These are phyloP conservation scores for Eucalyptus leucophloia DNA, from an alignment of 345 rosid species.

Conservation along the genomic window DNA sequence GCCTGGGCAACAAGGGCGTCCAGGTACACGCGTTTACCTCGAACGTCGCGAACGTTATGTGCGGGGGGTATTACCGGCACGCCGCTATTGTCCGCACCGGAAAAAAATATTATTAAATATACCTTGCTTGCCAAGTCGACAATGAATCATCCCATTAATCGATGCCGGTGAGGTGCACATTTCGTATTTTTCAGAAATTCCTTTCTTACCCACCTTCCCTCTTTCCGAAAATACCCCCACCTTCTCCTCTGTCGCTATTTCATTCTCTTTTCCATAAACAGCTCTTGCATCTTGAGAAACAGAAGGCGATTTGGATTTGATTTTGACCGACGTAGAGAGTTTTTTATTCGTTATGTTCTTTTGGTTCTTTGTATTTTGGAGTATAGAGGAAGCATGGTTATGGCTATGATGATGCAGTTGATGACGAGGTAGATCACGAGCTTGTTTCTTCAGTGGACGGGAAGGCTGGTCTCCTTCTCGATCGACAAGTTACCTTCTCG, in stretches of 20 bases:
- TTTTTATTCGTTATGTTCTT: too few relatives aligned
- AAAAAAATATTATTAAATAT: too few relatives aligned
- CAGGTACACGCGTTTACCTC: slow-evolving; percentile 7
- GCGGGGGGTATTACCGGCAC: not conserved
- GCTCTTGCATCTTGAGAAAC: not conserved
- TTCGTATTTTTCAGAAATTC: fast-evolving
- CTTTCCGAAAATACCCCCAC: too few relatives aligned
- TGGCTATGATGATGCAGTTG: not conserved
- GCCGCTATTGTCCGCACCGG: not conserved
- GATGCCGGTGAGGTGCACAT: not conserved
- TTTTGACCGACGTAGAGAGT: not conserved
- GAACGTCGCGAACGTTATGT: not conserved
- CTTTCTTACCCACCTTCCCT: too few relatives aligned
- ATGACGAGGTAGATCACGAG: not conserved
- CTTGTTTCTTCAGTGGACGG: not conserved
- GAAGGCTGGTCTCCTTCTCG: not conserved
- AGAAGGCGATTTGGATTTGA: not conserved
- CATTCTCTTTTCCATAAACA: not conserved
- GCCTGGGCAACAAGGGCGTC: not conserved
- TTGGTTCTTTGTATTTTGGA: not conserved
- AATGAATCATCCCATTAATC: not conserved
- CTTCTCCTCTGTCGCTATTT: not conserved
- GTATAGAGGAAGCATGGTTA: not conserved
- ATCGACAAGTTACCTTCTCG: not conserved
- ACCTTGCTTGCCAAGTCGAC: not conserved